Evolutionary conservation across 192 early-diverging fungal species (phyloP), one percentile per base, ranked within the genome.

Genomic region (Pecoramyces ruminantium): DNA sequence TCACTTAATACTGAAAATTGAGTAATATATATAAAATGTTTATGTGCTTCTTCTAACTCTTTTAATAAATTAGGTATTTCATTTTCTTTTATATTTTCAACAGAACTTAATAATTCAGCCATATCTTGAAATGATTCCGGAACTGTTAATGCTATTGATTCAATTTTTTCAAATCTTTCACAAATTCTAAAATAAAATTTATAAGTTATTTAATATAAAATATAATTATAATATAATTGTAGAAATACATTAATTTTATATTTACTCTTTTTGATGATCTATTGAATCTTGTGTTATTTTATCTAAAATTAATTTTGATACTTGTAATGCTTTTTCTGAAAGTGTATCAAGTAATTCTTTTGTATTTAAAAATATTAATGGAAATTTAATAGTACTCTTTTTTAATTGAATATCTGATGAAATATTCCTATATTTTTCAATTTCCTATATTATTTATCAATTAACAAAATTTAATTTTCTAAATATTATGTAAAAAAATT

Each of bases 111-210:
- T 78, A 89, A 88, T 16, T 92, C 90, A 1, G 90, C 90, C 90
- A 92, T 89, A 78, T 91, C 89, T 78, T 91, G 89, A 79, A 92
- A 90, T 80, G 85, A 86, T 81, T 92, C 90, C 4, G 90, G 90
- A 0, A 86, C 83, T 30, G 84, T 83, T 3, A 89, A 84, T 0
- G 90, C 88, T 27, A 81, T 78, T 78, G 88, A 86, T 81, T 86
- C 86, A 28, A 92, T 90, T 14, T 79, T 80, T 84, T 88, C 87
- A 40, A 88, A 92, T 12, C 87, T 83, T 27, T 81, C 81, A 80
- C 89, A 91, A 27, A 91, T 90, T 6, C 89, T 90, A 30, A 38
- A 1, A 77, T 28, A 28, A 27, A 81, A 78, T 29, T 38, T 9
- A 30, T 8, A 2, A 8, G 12, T 21, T 12, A 40, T 29, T 28